Evolutionary conservation across 2,329 filamentous ascomycete genomes (phyloP).

Genomic region (Cercospora berteroae): DNA sequence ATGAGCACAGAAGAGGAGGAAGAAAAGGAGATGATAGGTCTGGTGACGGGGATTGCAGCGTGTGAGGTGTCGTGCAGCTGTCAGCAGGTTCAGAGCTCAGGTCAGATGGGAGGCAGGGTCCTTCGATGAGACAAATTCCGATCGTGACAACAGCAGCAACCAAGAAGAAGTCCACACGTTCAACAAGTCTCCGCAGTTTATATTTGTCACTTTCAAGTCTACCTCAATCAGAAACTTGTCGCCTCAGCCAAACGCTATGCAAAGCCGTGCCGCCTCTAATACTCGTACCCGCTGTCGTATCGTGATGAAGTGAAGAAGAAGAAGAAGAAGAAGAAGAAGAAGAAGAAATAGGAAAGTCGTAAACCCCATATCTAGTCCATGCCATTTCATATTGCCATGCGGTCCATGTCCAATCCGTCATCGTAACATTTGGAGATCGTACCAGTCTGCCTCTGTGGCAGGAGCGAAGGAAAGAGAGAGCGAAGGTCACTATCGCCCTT

Average conservation of each 20-base stretch:
- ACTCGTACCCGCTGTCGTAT: not conserved
- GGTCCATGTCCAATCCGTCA: not conserved
- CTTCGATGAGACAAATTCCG: not conserved
- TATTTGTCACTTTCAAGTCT: not conserved
- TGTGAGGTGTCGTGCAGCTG: not conserved
- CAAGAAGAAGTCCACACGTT: not conserved
- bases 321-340: not conserved
- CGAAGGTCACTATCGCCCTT: slow-evolving; percentile 17
- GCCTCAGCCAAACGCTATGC: not conserved
- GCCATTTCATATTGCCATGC: not conserved
- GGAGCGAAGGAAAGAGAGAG: not conserved
- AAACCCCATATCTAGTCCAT: not conserved
- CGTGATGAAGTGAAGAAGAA: not conserved
- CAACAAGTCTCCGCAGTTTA: not conserved
- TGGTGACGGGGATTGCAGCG: not conserved
- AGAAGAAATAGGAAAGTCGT: not conserved
- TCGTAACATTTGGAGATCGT: not conserved
- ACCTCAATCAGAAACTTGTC: not conserved
- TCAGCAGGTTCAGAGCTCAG: not conserved
- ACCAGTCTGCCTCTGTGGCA: not conserved
- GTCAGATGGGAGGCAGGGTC: not conserved
- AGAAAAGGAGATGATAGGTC: not conserved
- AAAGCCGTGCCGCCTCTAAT: not conserved
- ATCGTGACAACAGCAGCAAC: not conserved
- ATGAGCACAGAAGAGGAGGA: not conserved